Percentiles rank a stretch among this genome's conserved stretches.
These are phyloP conservation scores for Euphorbia tirucalli DNA, from an alignment of 345 rosid genomes.

Conservation along the genomic window DNA sequence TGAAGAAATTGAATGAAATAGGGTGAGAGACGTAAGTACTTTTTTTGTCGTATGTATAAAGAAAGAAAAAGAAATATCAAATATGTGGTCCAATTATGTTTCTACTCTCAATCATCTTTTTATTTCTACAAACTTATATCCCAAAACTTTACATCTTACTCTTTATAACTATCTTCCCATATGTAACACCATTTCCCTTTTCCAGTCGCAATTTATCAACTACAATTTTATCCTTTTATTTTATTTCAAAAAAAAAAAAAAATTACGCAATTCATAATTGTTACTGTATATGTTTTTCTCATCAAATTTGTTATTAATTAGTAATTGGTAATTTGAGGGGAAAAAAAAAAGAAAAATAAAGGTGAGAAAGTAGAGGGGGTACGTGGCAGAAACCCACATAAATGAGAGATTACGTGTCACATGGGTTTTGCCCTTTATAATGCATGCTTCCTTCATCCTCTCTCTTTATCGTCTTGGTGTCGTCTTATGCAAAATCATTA, in stretches of 20 bases:
- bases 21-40: neutral
- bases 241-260: no score
- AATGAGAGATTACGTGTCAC: slow-evolving; percentile 40
- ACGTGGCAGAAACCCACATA: slow-evolving; percentile 40
- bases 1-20: neutral
- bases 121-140: neutral
- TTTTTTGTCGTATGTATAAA: neutral
- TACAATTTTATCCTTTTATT: no score
- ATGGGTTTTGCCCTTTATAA: slow-evolving; percentile 22
- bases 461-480: no score
- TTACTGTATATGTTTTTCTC: no score
- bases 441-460: slow-evolving; percentile 33
- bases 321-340: no score
- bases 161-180: no score
- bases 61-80: neutral
- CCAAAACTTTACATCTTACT: no score
- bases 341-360: no score
- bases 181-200: neutral
- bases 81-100: neutral
- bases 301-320: no score
- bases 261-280: no score
- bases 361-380: no score
- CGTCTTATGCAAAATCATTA: slow-evolving; percentile 1
- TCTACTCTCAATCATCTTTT: neutral
- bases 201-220: neutral